Evolutionary conservation across 2,329 filamentous ascomycete species (phyloP), one percentile per base, ranked within the genome.

Genomic region (Falciphora oryzae): DNA sequence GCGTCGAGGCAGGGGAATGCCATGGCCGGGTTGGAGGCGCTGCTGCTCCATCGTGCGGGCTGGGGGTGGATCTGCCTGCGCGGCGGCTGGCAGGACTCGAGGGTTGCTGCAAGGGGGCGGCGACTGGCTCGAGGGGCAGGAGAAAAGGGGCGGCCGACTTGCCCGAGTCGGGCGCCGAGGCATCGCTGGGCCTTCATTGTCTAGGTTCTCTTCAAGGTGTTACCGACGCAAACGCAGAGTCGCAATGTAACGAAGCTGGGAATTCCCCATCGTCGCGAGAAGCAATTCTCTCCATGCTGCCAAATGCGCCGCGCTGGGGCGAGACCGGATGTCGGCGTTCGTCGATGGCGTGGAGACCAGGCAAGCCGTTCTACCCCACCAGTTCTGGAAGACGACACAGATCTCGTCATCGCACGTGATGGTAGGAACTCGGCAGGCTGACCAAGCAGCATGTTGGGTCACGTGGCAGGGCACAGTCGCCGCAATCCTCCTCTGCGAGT

Each of bases 1-100:
- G 90, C 92, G 73, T 97, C 93, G 59, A 97, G 88, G 73, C 93
- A 97, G 3, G 93, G 93, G 71, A 97, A 97, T 0, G 90, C 88
- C 82, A 96, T 90, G 69, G 92, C 89, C 4, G 92, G 91, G 73
- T 96, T 96, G 4, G 90, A 91, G 1, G 86, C 83, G 44, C 77
- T 78, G 67, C 75, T 73, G 64, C 71, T 69, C 29, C 58, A 35
- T 5, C 66, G 68, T 5, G 67, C 67, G 2, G 69, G 22, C 1
- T 68, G 61, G 18, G 68, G 66, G 63, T 73, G 71, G 29, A 76
- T 62, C 7, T 59, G 31, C 18, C 66, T 38, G 27, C 38, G 44
- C 50, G 60, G 25, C 35, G 35, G 35, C 35, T 38, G 35, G 60
- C 57, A 1, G 57, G 13, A n/a, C 35, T 59, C 8, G 31, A 18